Base-by-base conservation (phyloP, 2,329 filamentous ascomycete genomes). In the Raffaelea deltoideospora region DNA sequence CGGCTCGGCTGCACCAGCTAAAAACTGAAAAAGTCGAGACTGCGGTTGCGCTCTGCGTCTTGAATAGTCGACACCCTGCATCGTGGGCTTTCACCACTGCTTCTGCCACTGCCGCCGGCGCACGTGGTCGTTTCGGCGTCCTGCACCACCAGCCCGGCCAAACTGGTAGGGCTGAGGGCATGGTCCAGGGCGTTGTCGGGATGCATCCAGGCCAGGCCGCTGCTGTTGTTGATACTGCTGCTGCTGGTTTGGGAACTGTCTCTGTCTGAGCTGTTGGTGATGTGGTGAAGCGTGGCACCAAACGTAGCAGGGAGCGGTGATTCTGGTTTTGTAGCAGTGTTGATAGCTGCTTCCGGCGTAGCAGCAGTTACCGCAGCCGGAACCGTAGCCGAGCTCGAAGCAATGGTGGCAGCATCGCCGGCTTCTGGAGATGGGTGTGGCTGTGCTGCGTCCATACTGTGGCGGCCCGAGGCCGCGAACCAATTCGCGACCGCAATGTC, bases 1-100 rank as follows among this genome's bases (percentile, higher is more conserved):
- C n/a, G n/a, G n/a, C n/a, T n/a, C n/a, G n/a, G 27, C 27, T 29
- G 27, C 27, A 14, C 6, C 10, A 5, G 9, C 5, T 20, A 37
- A 22, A 37, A 28, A 13, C 22, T 23, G 23, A 37, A 31, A 28
- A 37, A 37, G 18, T 37, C 35, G 8, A 37, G 30, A 4, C 32
- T 30, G 17, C 28, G 30, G 18, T 33, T 32, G n/a, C 28, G 28
- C 5, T 15, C 29, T 3, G 20, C 18, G 11, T 20, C 13, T 4
- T 3, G 14, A 21, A 17, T 10, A 6, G 18, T 17, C 9, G 11
- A 17, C n/a, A n/a, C n/a, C 9, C 14, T n/a, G 27, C 8, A 11
- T 22, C 5, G 18, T 4, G 15, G 11, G 6, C 20, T 31, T 20
- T 2, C 6, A 21, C 10, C 17, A 6, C 15, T 20, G 15, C n/a